Base-by-base conservation (phyloP, 306 rosid genomes). In the Pyrus betulifolia region DNA sequence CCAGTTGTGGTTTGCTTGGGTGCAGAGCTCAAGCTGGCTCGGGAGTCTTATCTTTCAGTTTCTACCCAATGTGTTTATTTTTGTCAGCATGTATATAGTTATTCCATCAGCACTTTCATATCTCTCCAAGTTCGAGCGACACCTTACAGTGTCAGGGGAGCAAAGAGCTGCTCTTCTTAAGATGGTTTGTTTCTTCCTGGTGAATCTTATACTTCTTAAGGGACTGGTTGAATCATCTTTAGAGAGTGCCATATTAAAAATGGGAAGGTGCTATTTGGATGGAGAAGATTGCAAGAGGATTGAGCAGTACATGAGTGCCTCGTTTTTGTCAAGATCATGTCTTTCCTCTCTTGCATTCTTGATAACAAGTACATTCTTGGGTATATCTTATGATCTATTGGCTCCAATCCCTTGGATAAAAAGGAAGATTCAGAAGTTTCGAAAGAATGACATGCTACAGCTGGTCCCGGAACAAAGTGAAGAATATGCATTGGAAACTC, bases 351-450 rank as follows among this genome's bases (percentile, higher is more conserved):
- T 95, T 44, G 99, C 97, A 42, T 95, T 95, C 78, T 80, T 95
- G 82, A 95, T 95, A 76, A 88, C 93, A 6, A 79, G 99, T 84
- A 92, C 97, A 31, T 95, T 95, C 87, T 82, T 95, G 89, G 99
- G 99, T 15, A 95, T 95, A 78, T 92, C 99, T 11, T 95, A 72
- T 82, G 99, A 95, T 83, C 93, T 95, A 21, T 82, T 95, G 86
- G 97, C 97, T 57, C 97, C 97, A 4, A 81, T 95, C 79, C 99
- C 99, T 69, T 95, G 97, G 99, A 92, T 95, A 61, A 92, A 95
- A 80, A 86, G 78, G 79, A 92, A 92, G 67, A 79, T 95, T 67
- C 93, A 87, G 63, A 88, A 84, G 81, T 92, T 92, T 54, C 81
- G 86, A 74, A 95, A 95, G 84, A 95, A 95, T 73, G 99, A 92